Percentiles rank a stretch among this genome's conserved stretches.
Conservation (phyloP, 331 rosid genomes). For the Rhamnella rubrinervis region DNA sequence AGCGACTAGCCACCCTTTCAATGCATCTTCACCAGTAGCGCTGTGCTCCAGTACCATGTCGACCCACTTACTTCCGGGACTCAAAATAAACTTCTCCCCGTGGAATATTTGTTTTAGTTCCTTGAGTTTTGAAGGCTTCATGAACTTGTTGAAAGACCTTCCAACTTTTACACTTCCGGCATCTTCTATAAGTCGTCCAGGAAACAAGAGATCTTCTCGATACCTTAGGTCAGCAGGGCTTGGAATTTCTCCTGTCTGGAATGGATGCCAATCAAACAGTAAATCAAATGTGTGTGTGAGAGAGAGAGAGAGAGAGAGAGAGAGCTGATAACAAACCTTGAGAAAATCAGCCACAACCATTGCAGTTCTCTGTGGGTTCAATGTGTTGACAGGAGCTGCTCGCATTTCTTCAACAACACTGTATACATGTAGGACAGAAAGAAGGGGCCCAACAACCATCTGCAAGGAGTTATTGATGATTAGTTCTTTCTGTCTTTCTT, state of each 20-base stretch:
- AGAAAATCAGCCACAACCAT: constrained; percentile 78
- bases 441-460: constrained; percentile 76
- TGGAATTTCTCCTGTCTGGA: constrained; percentile 56
- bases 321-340: constrained; percentile 40
- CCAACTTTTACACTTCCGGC: constrained; percentile 86
- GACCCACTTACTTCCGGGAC: constrained; percentile 39
- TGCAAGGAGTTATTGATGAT: constrained; percentile 32
- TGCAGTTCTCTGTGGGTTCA: constrained; percentile 89
- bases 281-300: background rate
- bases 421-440: constrained; percentile 64
- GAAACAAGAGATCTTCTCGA: constrained; percentile 67
- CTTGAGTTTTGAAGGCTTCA: constrained; percentile 68
- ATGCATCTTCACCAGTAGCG: constrained; percentile 78
- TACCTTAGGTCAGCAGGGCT: constrained; percentile 86
- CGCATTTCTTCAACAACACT: constrained; percentile 81
- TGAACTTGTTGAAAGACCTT: constrained; percentile 46
- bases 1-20: constrained; percentile 90
- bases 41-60: constrained; percentile 74
- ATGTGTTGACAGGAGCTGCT: constrained; percentile 77
- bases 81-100: constrained; percentile 73
- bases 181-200: constrained; percentile 65
- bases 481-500: constrained; percentile 15
- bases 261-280: constrained; percentile 7
- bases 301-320: constrained; percentile 8
- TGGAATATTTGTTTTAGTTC: constrained; percentile 53